Conservation (phyloP, 2,329 filamentous ascomycete species). For the Chaetothyriales sp. region DNA sequence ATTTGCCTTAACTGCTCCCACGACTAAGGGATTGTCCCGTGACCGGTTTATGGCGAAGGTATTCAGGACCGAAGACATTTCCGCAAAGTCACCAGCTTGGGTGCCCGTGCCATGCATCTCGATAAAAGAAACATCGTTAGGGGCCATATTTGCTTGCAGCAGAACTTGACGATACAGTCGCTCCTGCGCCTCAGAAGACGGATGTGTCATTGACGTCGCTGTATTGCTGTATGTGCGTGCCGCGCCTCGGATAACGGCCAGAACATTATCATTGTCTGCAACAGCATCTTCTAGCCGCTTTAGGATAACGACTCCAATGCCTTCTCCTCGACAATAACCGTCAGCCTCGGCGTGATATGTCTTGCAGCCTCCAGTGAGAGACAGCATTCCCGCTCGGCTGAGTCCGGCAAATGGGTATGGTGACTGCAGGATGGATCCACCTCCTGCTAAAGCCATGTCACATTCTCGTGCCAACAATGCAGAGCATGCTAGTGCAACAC, state of each 20-base stretch:
- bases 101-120: conserved; percentile 30
- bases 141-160: conserved; percentile 23
- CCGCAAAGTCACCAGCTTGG: conserved; percentile 31
- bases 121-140: conserved; percentile 26
- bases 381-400: conserved; percentile 63
- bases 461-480: conserved; percentile 63
- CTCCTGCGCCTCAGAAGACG: conserved; percentile 27
- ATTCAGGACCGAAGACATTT: too few relatives aligned
- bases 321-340: conserved; percentile 70
- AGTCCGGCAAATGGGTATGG: conserved; percentile 66
- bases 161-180: conserved; percentile 26
- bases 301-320: conserved; percentile 58
- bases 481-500: conserved; percentile 58
- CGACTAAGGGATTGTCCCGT: conserved; percentile 21
- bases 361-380: conserved; percentile 62
- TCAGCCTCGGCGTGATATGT: conserved; percentile 70
- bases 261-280: conserved; percentile 53
- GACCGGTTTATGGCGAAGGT: too few relatives aligned
- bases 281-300: conserved; percentile 69
- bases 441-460: conserved; percentile 68
- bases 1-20: conserved; percentile 26
- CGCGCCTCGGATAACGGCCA: too few relatives aligned
- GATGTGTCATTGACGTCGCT: conserved; percentile 38
- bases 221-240: too few relatives aligned
- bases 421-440: conserved; percentile 64